phyloP scores from a whole-genome alignment of 306 rosid genomes.

The Canavalia gladiata region DNA sequence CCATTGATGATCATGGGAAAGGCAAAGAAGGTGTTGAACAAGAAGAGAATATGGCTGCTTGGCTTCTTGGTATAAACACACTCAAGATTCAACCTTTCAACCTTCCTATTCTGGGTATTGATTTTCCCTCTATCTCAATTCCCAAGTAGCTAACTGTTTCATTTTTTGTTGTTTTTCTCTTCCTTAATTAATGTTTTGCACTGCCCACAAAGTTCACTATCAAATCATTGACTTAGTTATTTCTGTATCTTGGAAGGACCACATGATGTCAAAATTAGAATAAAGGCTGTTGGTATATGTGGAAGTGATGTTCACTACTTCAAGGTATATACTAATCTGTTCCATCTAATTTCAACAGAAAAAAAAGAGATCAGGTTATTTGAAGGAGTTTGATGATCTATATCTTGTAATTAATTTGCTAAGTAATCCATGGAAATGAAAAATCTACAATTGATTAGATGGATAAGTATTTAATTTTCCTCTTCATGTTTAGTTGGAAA shows the following conservation, averaged over 20 bases:
- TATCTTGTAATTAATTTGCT: constrained; percentile 2
- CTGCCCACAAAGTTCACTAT: neutral
- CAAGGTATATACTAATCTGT: constrained; percentile 57
- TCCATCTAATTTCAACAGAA: neutral
- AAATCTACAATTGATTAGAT: constrained; percentile 17
- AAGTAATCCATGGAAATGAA: neutral
- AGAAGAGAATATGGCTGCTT: constrained; percentile 90
- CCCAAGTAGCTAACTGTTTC: neutral
- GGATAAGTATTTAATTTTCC: neutral
- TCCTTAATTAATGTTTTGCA: neutral
- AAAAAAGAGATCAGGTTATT: neutral
- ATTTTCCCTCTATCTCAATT: neutral
- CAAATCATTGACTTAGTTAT: constrained; percentile 31
- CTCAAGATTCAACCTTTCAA: constrained; percentile 90
- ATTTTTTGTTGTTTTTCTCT: neutral
- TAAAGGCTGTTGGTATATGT: constrained; percentile 97
- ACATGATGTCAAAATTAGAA: constrained; percentile 73
- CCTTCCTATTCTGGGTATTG: constrained; percentile 82
- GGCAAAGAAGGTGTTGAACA: constrained; percentile 54
- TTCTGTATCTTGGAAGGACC: constrained; percentile 64
- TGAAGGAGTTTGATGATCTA: constrained; percentile 23
- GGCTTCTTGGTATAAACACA: constrained; percentile 78
- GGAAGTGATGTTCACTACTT: constrained; percentile 96
- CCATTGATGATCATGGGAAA: constrained; percentile 58
- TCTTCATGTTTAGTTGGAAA: neutral